Evolutionary conservation across 2,329 filamentous ascomycete genomes (phyloP).

Genomic region (Fusarium compactum): DNA sequence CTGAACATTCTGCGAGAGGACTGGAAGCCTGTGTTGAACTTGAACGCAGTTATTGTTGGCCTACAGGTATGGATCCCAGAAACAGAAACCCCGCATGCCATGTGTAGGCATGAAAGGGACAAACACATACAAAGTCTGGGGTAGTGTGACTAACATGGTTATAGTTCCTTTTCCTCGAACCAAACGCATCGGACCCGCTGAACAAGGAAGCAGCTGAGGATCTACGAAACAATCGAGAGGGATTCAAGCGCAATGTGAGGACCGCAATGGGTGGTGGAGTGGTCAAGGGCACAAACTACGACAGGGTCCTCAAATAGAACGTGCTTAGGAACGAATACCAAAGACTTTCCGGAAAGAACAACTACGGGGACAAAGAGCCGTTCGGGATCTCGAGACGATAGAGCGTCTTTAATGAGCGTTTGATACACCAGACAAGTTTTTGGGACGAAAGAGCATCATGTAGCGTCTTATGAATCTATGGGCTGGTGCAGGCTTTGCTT

Average conservation of each 20-base stretch:
- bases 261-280: slow-evolving; percentile 83
- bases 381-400: slow-evolving; percentile 18
- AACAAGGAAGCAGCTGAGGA: slow-evolving; percentile 99
- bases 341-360: slow-evolving; percentile 18
- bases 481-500: slow-evolving; percentile 28
- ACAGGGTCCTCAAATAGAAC: slow-evolving; percentile 77
- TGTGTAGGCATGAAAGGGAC: neutral
- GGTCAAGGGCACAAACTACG: slow-evolving; percentile 79
- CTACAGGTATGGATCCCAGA: slow-evolving; percentile 71
- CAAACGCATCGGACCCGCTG: slow-evolving; percentile 95
- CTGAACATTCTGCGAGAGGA: slow-evolving; percentile 97
- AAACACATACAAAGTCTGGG: neutral
- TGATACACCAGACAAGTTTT: slow-evolving; percentile 26
- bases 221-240: slow-evolving; percentile 84
- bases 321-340: slow-evolving; percentile 1
- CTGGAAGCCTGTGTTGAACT: slow-evolving; percentile 97
- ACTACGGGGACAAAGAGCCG: neutral
- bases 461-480: slow-evolving; percentile 38
- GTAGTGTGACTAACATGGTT: slow-evolving; percentile 37
- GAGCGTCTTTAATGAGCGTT: slow-evolving; percentile 23
- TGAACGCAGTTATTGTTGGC: slow-evolving; percentile 96
- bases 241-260: slow-evolving; percentile 91
- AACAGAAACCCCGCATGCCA: neutral
- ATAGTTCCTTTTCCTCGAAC: slow-evolving; percentile 96
- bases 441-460: slow-evolving; percentile 29